Percentiles rank a stretch among this genome's conserved stretches.
Evolutionary conservation across 2,329 filamentous ascomycete species (phyloP).

Genomic region (Eurotiales sp.): DNA sequence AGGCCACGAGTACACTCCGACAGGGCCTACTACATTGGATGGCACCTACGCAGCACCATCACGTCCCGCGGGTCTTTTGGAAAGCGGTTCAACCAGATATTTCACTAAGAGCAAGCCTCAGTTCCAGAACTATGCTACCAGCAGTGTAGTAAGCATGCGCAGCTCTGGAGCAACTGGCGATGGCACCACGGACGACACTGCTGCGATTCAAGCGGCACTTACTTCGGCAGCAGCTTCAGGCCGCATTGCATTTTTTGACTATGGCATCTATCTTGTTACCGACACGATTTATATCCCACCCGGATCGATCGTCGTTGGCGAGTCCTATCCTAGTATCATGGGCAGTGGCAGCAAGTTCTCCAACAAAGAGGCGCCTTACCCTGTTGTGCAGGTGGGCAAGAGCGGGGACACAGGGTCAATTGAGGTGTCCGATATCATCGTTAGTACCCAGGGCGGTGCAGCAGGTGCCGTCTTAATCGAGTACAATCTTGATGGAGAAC

Average conservation of each 20-base stretch:
- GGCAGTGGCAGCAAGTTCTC: conserved; percentile 56
- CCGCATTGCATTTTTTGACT: conserved; percentile 56
- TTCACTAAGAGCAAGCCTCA: conserved; percentile 53
- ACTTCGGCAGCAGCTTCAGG: conserved; percentile 46
- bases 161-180: conserved; percentile 47
- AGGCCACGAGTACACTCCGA: conserved; percentile 43
- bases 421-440: conserved; percentile 69
- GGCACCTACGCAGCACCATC: conserved; percentile 42
- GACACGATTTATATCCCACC: conserved; percentile 47
- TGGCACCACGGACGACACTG: conserved; percentile 57
- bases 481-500: conserved; percentile 61
- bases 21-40: conserved; percentile 42
- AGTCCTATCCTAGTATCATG: conserved; percentile 54
- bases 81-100: conserved; percentile 38
- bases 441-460: conserved; percentile 64
- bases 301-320: conserved; percentile 53
- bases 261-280: conserved; percentile 51
- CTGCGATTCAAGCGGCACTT: conserved; percentile 57
- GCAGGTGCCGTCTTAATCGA: conserved; percentile 68
- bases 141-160: conserved; percentile 45
- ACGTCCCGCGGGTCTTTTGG: conserved; percentile 43
- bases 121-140: conserved; percentile 40
- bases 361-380: conserved; percentile 56
- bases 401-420: conserved; percentile 62
- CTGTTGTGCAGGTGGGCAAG: conserved; percentile 64